Conservation (phyloP, 331 rosid species). For the Stylosanthes scabra region DNA sequence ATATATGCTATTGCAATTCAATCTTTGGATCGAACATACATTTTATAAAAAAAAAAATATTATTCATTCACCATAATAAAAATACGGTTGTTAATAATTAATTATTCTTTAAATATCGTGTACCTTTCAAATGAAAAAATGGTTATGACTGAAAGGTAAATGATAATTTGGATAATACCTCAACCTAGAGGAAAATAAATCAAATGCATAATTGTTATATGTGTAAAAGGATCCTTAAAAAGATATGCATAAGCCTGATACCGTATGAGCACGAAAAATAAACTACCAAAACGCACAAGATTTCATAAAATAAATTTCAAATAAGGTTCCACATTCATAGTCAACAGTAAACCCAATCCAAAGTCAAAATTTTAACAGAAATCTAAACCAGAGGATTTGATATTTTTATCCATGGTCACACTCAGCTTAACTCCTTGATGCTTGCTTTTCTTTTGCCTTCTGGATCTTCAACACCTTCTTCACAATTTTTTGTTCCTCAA, state of each 20-base stretch:
- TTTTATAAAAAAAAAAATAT: too few species aligned
- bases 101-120: too few species aligned
- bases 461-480: conserved; percentile 75
- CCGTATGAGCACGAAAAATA: neutral
- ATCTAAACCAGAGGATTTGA: conserved; percentile 11
- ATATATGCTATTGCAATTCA: too few species aligned
- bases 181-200: neutral
- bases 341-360: conserved; percentile 37
- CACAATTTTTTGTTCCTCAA: conserved; percentile 72
- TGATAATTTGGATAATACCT: neutral
- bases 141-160: neutral
- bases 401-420: neutral
- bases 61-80: too few species aligned
- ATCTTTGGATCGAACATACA: too few species aligned
- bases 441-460: conserved; percentile 65
- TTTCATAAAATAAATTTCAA: conserved; percentile 31
- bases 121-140: neutral
- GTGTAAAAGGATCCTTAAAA: neutral
- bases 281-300: conserved; percentile 22
- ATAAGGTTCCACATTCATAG: conserved; percentile 36
- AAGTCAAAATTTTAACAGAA: conserved; percentile 49
- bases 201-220: neutral
- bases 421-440: conserved; percentile 49
- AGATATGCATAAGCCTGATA: conserved; percentile 1
- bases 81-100: too few species aligned